Conservation (phyloP, 306 rosid genomes). For the Gastrolobium bilobum region DNA sequence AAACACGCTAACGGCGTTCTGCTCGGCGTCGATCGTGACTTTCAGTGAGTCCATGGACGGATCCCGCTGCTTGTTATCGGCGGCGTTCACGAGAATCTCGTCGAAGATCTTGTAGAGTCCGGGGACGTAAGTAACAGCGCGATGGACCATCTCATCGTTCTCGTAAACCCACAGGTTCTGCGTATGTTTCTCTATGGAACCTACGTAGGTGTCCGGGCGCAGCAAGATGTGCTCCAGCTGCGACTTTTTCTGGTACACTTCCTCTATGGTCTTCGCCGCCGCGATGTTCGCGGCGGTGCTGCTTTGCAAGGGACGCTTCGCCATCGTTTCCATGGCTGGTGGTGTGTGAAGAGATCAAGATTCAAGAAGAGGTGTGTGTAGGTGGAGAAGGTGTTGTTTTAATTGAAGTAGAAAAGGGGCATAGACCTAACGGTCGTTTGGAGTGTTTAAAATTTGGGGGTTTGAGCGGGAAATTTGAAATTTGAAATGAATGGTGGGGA, state of each 20-base stretch:
- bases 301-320: constrained; percentile 74
- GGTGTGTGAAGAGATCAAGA: not conserved
- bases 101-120: constrained; percentile 97
- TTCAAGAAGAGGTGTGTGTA: no score
- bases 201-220: constrained; percentile 94
- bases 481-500: no score
- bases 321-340: constrained; percentile 62
- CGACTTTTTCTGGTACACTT: constrained; percentile 88
- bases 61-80: constrained; percentile 95
- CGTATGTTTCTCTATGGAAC: constrained; percentile 93
- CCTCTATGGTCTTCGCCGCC: constrained; percentile 71
- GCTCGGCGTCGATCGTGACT: constrained; percentile 72
- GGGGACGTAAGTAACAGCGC: constrained; percentile 78
- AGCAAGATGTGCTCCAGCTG: constrained; percentile 98
- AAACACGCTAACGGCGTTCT: constrained; percentile 63
- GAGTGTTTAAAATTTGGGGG: no score
- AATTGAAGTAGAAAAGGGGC: no score
- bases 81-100: constrained; percentile 94
- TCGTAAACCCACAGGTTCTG: constrained; percentile 87
- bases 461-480: no score
- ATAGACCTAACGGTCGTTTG: no score
- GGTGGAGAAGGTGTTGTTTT: no score
- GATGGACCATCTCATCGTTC: constrained; percentile 73
- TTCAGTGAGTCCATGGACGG: constrained; percentile 76
- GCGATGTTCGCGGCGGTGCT: constrained; percentile 73